Conservation (phyloP, 2,329 filamentous ascomycete species). For the Orbilia ellipsospora region DNA sequence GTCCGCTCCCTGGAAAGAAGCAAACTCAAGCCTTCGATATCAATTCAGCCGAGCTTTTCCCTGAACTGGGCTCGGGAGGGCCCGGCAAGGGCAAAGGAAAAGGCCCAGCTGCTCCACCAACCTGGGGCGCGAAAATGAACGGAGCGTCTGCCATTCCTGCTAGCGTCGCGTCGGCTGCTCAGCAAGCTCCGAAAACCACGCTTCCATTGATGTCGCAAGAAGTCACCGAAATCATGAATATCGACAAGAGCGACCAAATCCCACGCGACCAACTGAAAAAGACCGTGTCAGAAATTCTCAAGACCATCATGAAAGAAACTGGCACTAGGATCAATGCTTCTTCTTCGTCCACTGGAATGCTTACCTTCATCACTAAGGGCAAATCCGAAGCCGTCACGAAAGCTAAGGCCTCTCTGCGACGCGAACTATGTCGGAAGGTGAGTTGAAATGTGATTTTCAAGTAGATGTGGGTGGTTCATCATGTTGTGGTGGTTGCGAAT, state of each 20-base stretch:
- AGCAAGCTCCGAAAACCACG: constrained; percentile 68
- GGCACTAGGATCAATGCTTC: constrained; percentile 85
- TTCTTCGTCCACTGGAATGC: constrained; percentile 75
- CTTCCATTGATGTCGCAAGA: constrained; percentile 59
- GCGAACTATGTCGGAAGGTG: constrained; percentile 87
- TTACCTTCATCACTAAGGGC: constrained; percentile 86
- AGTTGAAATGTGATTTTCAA: constrained; percentile 57
- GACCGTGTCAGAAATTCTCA: constrained; percentile 83
- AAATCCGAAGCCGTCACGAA: constrained; percentile 76
- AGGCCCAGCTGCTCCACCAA: constrained; percentile 73
- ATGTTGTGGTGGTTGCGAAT: constrained; percentile 38
- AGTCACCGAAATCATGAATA: constrained; percentile 72
- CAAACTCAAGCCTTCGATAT: constrained; percentile 75
- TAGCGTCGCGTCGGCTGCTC: constrained; percentile 67
- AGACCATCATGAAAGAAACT: constrained; percentile 91
- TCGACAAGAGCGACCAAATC: constrained; percentile 80
- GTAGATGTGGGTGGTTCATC: not conserved
- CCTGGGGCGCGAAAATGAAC: constrained; percentile 80
- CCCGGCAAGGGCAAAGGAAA: constrained; percentile 52
- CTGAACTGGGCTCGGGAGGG: constrained; percentile 76
- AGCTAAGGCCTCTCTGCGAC: constrained; percentile 87
- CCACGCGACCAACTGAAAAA: constrained; percentile 83
- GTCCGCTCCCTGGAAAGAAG: constrained; percentile 57
- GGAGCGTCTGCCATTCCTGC: constrained; percentile 64
- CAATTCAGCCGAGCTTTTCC: constrained; percentile 90